Percentiles rank a stretch among this genome's conserved stretches.
Evolutionary conservation across 495 filamentous ascomycete species (phyloP).

Genomic region (Pyrenopolyporus hunteri): DNA sequence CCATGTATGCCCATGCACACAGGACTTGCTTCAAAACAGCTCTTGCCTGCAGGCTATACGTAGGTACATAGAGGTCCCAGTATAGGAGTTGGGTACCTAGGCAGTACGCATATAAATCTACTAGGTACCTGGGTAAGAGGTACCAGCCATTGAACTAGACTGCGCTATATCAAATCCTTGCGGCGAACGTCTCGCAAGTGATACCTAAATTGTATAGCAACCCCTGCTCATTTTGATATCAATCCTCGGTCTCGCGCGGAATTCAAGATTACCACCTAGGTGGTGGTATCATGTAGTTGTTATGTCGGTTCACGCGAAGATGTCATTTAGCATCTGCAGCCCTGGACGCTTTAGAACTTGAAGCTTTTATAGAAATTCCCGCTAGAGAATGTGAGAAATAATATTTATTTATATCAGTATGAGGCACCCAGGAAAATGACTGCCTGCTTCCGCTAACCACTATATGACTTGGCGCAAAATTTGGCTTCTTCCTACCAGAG

Average conservation of each 20-base stretch:
- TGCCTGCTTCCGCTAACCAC: no score
- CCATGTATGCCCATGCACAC: no score
- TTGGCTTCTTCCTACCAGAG: neutral
- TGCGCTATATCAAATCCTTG: conserved; percentile 25
- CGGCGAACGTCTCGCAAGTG: conserved; percentile 26
- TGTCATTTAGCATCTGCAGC: no score
- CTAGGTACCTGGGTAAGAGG: no score
- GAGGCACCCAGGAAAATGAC: neutral
- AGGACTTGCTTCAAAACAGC: no score
- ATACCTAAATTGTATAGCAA: conserved; percentile 25
- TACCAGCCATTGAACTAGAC: no score
- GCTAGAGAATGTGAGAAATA: neutral
- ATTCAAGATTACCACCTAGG: conserved; percentile 6
- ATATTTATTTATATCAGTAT: neutral
- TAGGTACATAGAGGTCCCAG: neutral
- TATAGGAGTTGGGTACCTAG: no score
- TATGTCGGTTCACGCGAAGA: no score
- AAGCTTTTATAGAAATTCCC: neutral
- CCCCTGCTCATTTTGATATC: conserved; percentile 25
- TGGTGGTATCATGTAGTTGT: no score
- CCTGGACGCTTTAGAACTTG: no score
- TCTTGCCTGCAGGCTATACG: neutral
- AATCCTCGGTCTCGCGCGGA: conserved; percentile 4
- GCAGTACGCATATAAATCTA: no score
- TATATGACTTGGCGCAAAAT: neutral